A percentile compares a stretch with the other conserved stretches of the same genome.
phyloP scores from a whole-genome alignment of 1,139 yeast genomes.

The Saccharomycopsis hybrid region DNA sequence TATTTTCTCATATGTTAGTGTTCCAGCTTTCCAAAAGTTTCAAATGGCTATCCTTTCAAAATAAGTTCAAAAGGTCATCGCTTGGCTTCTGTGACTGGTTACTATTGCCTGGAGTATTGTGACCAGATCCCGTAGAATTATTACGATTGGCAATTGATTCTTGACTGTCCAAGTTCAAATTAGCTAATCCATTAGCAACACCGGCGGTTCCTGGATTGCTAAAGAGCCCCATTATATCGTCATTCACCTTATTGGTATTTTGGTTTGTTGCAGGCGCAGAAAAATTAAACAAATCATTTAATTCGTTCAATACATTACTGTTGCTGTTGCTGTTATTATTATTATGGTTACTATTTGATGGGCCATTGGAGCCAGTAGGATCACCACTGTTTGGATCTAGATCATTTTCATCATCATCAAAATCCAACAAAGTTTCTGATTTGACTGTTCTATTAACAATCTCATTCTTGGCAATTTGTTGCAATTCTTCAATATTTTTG shows the following conservation, averaged over 20 bases:
- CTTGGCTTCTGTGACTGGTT: slow-evolving; percentile 31
- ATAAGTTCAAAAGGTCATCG: slow-evolving; percentile 53
- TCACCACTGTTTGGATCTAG: too few species aligned
- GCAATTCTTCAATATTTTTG: slow-evolving; percentile 68
- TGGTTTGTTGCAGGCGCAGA: slow-evolving; percentile 15
- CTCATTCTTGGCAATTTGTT: slow-evolving; percentile 71
- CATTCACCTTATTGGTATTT: slow-evolving; percentile 25
- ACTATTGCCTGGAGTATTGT: too few species aligned
- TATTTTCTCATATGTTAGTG: too few species aligned
- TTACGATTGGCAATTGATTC: slow-evolving; percentile 25
- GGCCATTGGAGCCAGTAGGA: slow-evolving; percentile 22
- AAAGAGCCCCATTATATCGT: slow-evolving; percentile 42
- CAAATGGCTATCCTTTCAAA: too few species aligned
- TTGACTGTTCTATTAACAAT: slow-evolving; percentile 54
- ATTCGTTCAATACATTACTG: slow-evolving; percentile 55
- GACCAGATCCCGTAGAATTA: slow-evolving; percentile 19
- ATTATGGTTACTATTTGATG: too few species aligned
- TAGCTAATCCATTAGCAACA: slow-evolving; percentile 24
- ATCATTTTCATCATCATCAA: slow-evolving; percentile 70
- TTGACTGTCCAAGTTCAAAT: slow-evolving; percentile 26
- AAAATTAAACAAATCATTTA: slow-evolving; percentile 55
- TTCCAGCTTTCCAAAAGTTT: too few species aligned
- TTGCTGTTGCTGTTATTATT: too few species aligned
- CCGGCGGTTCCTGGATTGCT: slow-evolving; percentile 20
- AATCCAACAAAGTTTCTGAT: slow-evolving; percentile 80